Evolutionary conservation across 441 rosid species (phyloP).

Genomic region (Euphorbia corollata): DNA sequence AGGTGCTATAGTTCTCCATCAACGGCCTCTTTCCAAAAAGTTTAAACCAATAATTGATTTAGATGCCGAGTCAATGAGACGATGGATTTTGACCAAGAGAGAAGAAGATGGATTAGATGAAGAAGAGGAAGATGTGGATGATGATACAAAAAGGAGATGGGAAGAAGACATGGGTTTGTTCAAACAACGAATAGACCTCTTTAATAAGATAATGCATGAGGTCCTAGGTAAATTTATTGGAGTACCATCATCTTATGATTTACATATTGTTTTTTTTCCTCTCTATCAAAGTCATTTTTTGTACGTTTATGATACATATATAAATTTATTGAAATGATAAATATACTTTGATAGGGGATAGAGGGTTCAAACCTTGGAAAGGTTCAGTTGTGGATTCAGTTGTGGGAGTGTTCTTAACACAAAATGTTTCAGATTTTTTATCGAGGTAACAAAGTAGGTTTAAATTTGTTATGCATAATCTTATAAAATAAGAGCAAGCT

Average conservation of each 20-base stretch:
- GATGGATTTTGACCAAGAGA: conserved; percentile 3
- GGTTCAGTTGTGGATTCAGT: conserved; percentile 20
- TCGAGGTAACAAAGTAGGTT: conserved; percentile 42
- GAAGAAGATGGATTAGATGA: neutral
- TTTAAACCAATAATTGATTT: neutral
- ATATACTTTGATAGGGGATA: conserved; percentile 35
- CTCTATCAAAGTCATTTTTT: neutral
- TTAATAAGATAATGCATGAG: neutral
- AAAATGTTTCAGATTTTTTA: conserved; percentile 49
- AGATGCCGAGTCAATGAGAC: neutral
- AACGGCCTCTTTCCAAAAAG: neutral
- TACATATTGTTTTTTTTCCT: neutral
- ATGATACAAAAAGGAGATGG: neutral
- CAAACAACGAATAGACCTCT: neutral
- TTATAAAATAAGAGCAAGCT: neutral
- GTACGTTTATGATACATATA: neutral
- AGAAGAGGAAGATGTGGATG: conserved; percentile 2
- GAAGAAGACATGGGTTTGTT: neutral
- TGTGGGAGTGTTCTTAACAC: conserved; percentile 24
- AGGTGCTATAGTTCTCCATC: neutral
- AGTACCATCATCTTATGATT: no score
- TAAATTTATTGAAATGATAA: neutral
- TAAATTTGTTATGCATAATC: neutral
- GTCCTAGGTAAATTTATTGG: conserved; percentile 13
- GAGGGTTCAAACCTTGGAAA: conserved; percentile 56